Evolutionary conservation across 176 grass and related monocot genomes (phyloP).

Genomic region (Aegilops longissima): DNA sequence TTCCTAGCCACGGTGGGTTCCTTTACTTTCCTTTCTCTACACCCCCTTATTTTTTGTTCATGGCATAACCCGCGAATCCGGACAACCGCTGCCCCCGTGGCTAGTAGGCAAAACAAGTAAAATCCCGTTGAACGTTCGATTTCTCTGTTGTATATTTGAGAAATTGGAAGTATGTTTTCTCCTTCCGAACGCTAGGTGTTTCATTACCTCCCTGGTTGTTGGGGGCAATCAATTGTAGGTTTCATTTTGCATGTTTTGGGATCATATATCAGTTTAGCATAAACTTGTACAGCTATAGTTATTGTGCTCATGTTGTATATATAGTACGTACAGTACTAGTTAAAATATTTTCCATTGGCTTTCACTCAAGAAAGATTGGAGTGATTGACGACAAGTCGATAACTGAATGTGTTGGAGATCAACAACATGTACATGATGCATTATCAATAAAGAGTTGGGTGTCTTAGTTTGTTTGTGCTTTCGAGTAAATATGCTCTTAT

Average conservation of each 20-base stretch:
- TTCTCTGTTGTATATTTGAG: background rate
- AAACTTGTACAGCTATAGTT: background rate
- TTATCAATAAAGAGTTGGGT: background rate
- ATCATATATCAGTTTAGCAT: background rate
- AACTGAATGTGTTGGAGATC: background rate
- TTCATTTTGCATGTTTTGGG: background rate
- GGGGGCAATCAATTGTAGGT: background rate
- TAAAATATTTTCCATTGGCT: background rate
- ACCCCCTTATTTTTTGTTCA: background rate
- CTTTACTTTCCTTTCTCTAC: background rate
- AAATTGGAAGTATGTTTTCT: background rate
- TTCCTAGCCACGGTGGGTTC: conserved; percentile 1
- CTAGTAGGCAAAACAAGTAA: background rate
- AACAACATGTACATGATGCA: background rate
- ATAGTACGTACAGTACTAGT: background rate
- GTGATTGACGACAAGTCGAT: background rate
- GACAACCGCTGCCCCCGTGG: background rate
- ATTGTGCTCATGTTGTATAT: background rate
- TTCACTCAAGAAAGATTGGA: background rate
- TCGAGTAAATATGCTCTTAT: background rate
- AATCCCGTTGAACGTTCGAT: background rate
- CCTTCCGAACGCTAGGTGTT: background rate
- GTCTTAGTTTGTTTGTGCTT: background rate
- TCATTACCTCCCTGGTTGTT: background rate
- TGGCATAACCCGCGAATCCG: background rate